Percentiles rank a stretch among this genome's conserved stretches.
phyloP scores from a whole-genome alignment of 148 eudicot species.

The Nyssa sinensis region DNA sequence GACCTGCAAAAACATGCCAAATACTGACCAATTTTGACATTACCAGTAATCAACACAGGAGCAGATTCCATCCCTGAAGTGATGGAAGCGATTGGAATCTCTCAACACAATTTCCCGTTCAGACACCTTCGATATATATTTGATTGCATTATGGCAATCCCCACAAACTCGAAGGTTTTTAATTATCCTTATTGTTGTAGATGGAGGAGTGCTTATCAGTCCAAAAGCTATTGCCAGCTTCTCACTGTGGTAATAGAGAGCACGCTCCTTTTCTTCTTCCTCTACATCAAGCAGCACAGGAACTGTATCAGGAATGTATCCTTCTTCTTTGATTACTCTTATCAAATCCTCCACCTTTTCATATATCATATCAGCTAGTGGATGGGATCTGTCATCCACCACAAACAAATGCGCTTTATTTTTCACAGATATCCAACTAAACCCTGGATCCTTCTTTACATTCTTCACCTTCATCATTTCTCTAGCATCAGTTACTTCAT shows the following conservation, averaged over 20 bases:
- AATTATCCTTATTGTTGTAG: conserved; percentile 3
- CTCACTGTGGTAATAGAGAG: conserved; percentile 10
- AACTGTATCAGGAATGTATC: conserved; percentile 11
- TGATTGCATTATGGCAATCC: conserved; percentile 12
- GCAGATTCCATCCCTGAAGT: conserved; percentile 12
- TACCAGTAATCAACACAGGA: conserved; percentile 14
- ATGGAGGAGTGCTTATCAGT: conserved; percentile 14
- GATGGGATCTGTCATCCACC: conserved; percentile 11
- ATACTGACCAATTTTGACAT: background rate
- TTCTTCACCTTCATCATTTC: conserved; percentile 17
- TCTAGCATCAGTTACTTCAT: conserved; percentile 9
- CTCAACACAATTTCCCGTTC: conserved; percentile 14
- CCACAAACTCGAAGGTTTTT: conserved; percentile 12
- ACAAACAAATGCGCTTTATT: conserved; percentile 14
- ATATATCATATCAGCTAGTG: conserved; percentile 9
- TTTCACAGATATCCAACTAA: conserved; percentile 23
- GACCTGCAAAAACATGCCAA: background rate
- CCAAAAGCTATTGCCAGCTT: conserved; percentile 10
- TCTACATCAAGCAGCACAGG: conserved; percentile 9
- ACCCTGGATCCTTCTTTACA: conserved; percentile 24
- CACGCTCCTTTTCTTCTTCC: conserved; percentile 11
- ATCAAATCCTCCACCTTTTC: conserved; percentile 16
- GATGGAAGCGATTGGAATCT: conserved; percentile 15
- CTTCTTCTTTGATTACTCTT: conserved; percentile 13
- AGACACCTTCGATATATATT: conserved; percentile 13